A percentile compares a stretch with the other conserved stretches of the same genome.
These are phyloP conservation scores for Trichomonas tenax DNA, from an alignment of 208 protist species.

Conservation along the genomic window DNA sequence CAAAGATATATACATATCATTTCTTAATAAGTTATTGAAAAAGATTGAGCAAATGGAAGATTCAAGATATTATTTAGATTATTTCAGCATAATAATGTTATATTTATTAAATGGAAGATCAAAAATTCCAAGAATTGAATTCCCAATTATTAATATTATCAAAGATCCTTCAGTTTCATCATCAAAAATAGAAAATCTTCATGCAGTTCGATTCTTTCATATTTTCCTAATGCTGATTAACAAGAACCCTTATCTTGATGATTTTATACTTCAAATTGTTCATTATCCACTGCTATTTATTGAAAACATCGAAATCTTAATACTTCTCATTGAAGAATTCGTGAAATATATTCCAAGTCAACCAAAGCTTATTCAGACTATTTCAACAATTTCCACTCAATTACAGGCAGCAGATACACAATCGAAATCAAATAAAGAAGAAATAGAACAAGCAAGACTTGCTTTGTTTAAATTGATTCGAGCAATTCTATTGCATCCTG, in stretches of 20 bases:
- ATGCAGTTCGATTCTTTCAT: not conserved
- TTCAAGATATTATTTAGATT: not conserved
- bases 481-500: not conserved
- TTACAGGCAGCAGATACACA: not conserved
- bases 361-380: not conserved
- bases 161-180: not conserved
- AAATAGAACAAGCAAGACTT: not conserved
- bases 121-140: not conserved
- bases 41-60: not conserved
- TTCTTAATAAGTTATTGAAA: not conserved
- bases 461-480: not conserved
- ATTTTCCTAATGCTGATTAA: not conserved
- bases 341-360: not conserved
- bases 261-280: not conserved
- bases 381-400: not conserved
- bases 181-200: not conserved
- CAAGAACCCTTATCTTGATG: not conserved
- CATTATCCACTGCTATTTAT: not conserved
- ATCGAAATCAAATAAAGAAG: not conserved
- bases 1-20: not conserved
- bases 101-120: not conserved
- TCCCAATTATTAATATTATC: not conserved
- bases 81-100: not conserved
- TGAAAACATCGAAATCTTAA: not conserved
- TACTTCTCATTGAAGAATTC: not conserved